phyloP scores from a whole-genome alignment of 2,329 filamentous ascomycete genomes.

The Seiridium cupressi region DNA sequence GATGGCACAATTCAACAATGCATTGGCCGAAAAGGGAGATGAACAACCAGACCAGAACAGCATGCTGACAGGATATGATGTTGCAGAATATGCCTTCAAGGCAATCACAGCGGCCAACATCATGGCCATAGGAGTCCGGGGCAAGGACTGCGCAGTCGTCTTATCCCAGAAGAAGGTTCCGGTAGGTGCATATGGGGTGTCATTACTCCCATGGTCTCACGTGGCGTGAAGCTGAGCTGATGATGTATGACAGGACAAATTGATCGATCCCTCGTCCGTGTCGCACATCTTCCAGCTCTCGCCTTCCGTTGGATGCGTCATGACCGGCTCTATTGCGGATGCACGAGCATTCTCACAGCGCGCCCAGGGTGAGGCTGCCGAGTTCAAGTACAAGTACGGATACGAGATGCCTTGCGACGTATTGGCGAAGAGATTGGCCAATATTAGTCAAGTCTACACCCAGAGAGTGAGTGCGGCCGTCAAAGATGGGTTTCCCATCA shows the following conservation, averaged over 20 bases:
- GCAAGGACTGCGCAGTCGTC: slow-evolving; percentile 96
- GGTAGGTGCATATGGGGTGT: slow-evolving; percentile 54
- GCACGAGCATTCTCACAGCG: slow-evolving; percentile 89
- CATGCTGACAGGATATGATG: neutral
- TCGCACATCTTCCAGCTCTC: slow-evolving; percentile 98
- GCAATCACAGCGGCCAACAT: slow-evolving; percentile 99
- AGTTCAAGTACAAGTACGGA: slow-evolving; percentile 97
- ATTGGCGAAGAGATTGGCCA: slow-evolving; percentile 92
- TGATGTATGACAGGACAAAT: slow-evolving; percentile 72
- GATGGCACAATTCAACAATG: no score
- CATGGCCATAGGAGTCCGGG: slow-evolving; percentile 92
- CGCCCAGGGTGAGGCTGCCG: slow-evolving; percentile 91
- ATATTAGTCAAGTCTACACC: slow-evolving; percentile 99
- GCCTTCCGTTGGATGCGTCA: slow-evolving; percentile 93
- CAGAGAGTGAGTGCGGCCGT: slow-evolving; percentile 66
- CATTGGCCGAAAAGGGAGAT: neutral
- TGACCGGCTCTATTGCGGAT: slow-evolving; percentile 98
- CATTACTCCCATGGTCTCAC: slow-evolving; percentile 19
- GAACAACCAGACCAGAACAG: neutral
- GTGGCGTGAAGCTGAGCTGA: slow-evolving; percentile 29
- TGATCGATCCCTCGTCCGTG: slow-evolving; percentile 95
- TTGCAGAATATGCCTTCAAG: slow-evolving; percentile 98
- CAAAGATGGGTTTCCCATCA: no score
- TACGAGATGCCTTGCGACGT: slow-evolving; percentile 99
- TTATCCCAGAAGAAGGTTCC: slow-evolving; percentile 99